phyloP scores from a whole-genome alignment of 768 basidiomycete genomes.

The Crucibulum laeve region DNA sequence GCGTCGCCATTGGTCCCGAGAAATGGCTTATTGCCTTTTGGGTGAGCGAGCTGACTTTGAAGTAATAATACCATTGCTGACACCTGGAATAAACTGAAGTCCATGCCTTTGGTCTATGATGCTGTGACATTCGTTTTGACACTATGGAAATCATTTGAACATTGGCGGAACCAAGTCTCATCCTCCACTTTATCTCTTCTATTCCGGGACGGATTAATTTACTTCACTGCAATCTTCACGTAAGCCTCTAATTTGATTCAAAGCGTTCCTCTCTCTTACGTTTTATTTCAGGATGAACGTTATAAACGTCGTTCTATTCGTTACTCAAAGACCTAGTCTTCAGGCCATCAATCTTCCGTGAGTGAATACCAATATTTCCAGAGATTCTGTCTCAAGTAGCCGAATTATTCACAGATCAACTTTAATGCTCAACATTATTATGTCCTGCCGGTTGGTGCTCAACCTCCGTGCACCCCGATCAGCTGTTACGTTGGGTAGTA shows the following conservation, averaged over 20 bases:
- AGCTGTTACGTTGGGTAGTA: too few relatives aligned
- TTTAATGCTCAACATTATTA: slow-evolving; percentile 16
- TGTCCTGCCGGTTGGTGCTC: slow-evolving; percentile 19
- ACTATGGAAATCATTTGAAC: slow-evolving; percentile 1
- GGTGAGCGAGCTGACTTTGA: slow-evolving; percentile 12
- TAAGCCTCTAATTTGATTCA: neutral
- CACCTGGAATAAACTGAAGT: slow-evolving; percentile 3
- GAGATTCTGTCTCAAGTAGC: neutral
- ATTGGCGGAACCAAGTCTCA: neutral
- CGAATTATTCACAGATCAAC: slow-evolving; percentile 10
- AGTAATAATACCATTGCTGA: neutral
- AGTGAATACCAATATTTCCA: neutral
- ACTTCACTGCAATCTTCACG: slow-evolving; percentile 21
- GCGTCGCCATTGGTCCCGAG: slow-evolving; percentile 15
- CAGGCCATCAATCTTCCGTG: slow-evolving; percentile 18
- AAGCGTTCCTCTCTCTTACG: neutral
- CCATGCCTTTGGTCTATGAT: slow-evolving; percentile 14
- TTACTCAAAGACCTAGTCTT: slow-evolving; percentile 9
- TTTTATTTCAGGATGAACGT: slow-evolving; percentile 12
- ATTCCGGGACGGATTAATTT: slow-evolving; percentile 16
- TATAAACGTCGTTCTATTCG: slow-evolving; percentile 16
- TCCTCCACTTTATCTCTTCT: slow-evolving; percentile 4
- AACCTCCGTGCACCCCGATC: slow-evolving; percentile 14
- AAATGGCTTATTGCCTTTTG: slow-evolving; percentile 18
- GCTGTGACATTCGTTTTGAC: slow-evolving; percentile 10